These are phyloP conservation scores for Ustilago bromivora DNA, from an alignment of 1,284 basidiomycete species.

Conservation along the genomic window DNA sequence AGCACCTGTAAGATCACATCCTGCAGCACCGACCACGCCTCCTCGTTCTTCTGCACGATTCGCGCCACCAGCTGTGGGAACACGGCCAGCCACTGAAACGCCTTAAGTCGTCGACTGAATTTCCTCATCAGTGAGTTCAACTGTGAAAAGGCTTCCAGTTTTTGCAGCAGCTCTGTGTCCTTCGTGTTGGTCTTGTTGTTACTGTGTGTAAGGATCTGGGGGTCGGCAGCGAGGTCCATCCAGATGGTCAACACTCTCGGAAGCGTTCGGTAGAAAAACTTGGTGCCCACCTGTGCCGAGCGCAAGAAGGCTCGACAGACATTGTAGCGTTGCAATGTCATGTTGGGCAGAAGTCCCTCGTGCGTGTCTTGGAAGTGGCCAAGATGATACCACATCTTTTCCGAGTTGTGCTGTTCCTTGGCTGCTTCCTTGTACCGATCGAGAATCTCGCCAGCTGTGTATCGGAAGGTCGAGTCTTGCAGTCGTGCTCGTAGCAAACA, in stretches of 20 bases:
- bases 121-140: constrained; percentile 73
- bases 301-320: constrained; percentile 79
- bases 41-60: constrained; percentile 82
- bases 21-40: constrained; percentile 78
- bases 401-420: constrained; percentile 73
- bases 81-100: constrained; percentile 83
- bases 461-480: constrained; percentile 89
- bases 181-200: constrained; percentile 51
- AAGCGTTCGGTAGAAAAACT: constrained; percentile 96
- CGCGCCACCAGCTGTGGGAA: constrained; percentile 97
- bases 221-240: constrained; percentile 87
- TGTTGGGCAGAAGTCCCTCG: constrained; percentile 72
- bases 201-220: constrained; percentile 54
- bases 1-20: constrained; percentile 82
- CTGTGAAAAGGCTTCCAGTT: constrained; percentile 54
- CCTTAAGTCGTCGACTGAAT: constrained; percentile 82
- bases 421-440: constrained; percentile 69
- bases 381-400: constrained; percentile 70
- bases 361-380: constrained; percentile 59
- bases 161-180: constrained; percentile 33
- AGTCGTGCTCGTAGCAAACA: constrained; percentile 89
- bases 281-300: constrained; percentile 86
- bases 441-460: constrained; percentile 77
- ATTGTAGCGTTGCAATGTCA: constrained; percentile 69
- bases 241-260: constrained; percentile 94